Evolutionary conservation across 257 asterid genomes (phyloP).

Genomic region (Fraxinus cuspidata): DNA sequence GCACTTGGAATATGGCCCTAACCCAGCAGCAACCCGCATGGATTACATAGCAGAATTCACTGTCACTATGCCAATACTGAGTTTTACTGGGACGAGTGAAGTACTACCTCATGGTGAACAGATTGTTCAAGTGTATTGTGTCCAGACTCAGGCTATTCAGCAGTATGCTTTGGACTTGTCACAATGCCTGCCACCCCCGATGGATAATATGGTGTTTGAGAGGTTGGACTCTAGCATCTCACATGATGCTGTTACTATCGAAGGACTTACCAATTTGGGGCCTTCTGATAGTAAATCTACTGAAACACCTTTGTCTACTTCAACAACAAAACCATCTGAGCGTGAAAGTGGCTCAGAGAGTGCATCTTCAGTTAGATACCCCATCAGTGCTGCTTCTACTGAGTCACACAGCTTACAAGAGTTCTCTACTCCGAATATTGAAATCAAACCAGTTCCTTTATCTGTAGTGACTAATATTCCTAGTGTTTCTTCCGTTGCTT

Average conservation of each 20-base stretch:
- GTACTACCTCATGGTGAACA: slow-evolving; percentile 86
- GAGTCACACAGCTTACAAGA: slow-evolving; percentile 50
- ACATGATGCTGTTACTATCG: slow-evolving; percentile 47
- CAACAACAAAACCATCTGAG: slow-evolving; percentile 51
- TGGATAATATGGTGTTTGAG: slow-evolving; percentile 57
- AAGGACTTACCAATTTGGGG: slow-evolving; percentile 51
- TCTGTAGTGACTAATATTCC: slow-evolving; percentile 39
- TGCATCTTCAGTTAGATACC: slow-evolving; percentile 42
- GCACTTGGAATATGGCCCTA: slow-evolving; percentile 85
- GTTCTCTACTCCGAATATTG: slow-evolving; percentile 46
- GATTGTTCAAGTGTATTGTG: slow-evolving; percentile 91
- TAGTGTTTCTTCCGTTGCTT: slow-evolving; percentile 52
- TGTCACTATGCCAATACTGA: slow-evolving; percentile 95
- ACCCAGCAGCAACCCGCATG: slow-evolving; percentile 80
- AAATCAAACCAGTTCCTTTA: slow-evolving; percentile 46
- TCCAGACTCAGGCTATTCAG: slow-evolving; percentile 98
- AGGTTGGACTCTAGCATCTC: slow-evolving; percentile 60
- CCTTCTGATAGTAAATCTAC: slow-evolving; percentile 48
- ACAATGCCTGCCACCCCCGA: slow-evolving; percentile 86
- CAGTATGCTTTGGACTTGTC: slow-evolving; percentile 93
- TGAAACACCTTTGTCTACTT: slow-evolving; percentile 54
- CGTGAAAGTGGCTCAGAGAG: slow-evolving; percentile 55
- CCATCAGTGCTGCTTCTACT: slow-evolving; percentile 43
- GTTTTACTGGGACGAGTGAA: slow-evolving; percentile 95
- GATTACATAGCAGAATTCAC: slow-evolving; percentile 92